Percentiles rank a stretch among this genome's conserved stretches.
Conservation (phyloP, 352 stramenopile species). For the Phytophthora brassicae region DNA sequence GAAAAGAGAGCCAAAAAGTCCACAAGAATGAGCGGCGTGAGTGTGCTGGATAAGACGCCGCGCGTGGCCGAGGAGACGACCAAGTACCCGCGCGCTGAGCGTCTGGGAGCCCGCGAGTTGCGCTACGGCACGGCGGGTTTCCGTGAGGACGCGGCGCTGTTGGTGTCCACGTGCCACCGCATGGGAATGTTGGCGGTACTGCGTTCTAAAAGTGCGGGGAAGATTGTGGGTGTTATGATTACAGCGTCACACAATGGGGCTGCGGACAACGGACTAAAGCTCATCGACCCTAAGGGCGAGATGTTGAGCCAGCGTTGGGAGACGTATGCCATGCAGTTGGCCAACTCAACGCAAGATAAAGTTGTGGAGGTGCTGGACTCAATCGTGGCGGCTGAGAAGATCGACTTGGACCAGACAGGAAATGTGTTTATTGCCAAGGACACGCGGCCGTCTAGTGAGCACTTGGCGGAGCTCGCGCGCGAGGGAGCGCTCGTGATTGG, state of each 20-base stretch:
- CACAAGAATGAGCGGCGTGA: conserved; percentile 43
- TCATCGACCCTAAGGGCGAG: conserved; percentile 92
- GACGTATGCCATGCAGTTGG: conserved; percentile 79
- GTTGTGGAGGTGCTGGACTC: conserved; percentile 81
- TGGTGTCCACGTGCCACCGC: conserved; percentile 92
- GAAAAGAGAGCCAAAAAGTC: conserved; percentile 6
- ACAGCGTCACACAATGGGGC: conserved; percentile 93
- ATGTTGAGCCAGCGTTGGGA: conserved; percentile 94
- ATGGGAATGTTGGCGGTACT: conserved; percentile 90
- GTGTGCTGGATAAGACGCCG: conserved; percentile 76
- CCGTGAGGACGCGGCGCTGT: conserved; percentile 87
- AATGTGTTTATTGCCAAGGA: conserved; percentile 92
- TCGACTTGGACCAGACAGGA: conserved; percentile 78
- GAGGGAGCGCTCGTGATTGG: conserved; percentile 88
- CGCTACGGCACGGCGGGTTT: conserved; percentile 96
- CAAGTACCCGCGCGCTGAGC: conserved; percentile 66
- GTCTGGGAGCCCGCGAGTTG: conserved; percentile 47
- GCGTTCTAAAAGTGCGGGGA: conserved; percentile 75
- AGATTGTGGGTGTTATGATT: conserved; percentile 93
- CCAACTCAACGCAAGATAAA: conserved; percentile 81
- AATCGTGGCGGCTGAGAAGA: conserved; percentile 74
- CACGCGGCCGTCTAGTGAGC: conserved; percentile 87
- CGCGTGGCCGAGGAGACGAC: conserved; percentile 74
- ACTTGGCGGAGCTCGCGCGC: conserved; percentile 87
- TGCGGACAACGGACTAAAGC: conserved; percentile 94